phyloP scores from a whole-genome alignment of 306 rosid species.

The Cicer bijugum region DNA sequence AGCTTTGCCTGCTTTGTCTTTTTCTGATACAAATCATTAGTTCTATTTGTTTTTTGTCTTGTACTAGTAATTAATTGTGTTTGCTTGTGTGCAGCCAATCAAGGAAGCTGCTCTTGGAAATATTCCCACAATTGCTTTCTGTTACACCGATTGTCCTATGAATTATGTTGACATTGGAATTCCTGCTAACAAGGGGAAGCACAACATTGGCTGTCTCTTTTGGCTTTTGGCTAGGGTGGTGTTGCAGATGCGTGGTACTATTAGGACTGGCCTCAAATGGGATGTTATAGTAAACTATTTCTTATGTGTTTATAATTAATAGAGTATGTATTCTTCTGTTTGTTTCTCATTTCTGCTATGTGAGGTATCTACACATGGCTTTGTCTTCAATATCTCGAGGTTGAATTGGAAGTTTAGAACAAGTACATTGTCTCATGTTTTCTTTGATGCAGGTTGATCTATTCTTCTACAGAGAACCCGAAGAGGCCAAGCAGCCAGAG shows the following conservation, averaged over 20 bases:
- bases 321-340: not conserved
- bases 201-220: no score
- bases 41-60: no score
- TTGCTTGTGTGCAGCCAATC: constrained; percentile 66
- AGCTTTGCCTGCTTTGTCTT: no score
- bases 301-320: not conserved
- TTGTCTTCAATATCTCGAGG: no score
- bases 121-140: no score
- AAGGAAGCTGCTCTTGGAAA: not conserved
- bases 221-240: constrained; percentile 86
- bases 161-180: no score
- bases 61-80: no score
- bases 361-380: not conserved
- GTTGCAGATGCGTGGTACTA: constrained; percentile 80
- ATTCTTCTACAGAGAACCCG: constrained; percentile 89
- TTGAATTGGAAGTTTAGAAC: constrained; percentile 36
- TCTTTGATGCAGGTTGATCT: constrained; percentile 68
- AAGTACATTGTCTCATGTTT: not conserved
- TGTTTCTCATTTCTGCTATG: not conserved
- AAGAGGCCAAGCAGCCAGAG: constrained; percentile 74
- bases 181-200: no score
- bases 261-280: constrained; percentile 76
- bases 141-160: no score
- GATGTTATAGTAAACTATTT: constrained; percentile 72
- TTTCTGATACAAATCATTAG: no score